phyloP scores from a whole-genome alignment of 2,329 filamentous ascomycete genomes.

The Cladophialophora bantiana region DNA sequence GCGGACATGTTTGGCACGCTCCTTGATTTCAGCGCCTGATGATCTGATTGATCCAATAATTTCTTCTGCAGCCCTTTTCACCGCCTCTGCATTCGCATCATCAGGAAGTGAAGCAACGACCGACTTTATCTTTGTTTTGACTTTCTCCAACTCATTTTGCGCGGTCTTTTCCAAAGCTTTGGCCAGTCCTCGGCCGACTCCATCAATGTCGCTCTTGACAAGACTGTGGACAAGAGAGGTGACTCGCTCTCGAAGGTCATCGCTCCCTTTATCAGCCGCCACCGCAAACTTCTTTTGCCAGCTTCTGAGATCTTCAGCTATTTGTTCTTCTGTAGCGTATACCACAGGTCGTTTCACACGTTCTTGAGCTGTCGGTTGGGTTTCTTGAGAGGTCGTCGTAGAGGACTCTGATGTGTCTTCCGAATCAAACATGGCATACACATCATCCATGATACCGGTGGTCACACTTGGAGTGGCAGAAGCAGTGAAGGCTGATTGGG shows the following conservation, averaged over 20 bases:
- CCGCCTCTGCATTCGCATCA: constrained; percentile 60
- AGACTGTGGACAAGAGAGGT: constrained; percentile 76
- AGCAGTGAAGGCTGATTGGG: constrained; percentile 41
- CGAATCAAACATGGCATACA: constrained; percentile 36
- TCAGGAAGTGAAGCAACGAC: constrained; percentile 64
- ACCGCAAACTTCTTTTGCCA: constrained; percentile 91
- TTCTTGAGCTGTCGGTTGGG: constrained; percentile 32
- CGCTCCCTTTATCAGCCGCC: constrained; percentile 82
- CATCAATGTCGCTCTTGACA: constrained; percentile 68
- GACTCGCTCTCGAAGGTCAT: constrained; percentile 69
- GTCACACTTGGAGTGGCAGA: constrained; percentile 27
- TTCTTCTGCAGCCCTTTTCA: constrained; percentile 60
- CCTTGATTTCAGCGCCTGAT: constrained; percentile 76
- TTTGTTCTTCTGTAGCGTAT: constrained; percentile 57
- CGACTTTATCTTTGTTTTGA: constrained; percentile 72
- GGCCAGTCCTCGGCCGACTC: constrained; percentile 71
- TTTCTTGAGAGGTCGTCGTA: constrained; percentile 42
- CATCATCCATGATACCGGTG: constrained; percentile 23
- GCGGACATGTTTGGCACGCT: constrained; percentile 76
- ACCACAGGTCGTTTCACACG: constrained; percentile 20
- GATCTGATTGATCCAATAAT: constrained; percentile 66
- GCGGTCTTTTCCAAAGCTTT: constrained; percentile 72
- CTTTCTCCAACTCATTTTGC: constrained; percentile 66
- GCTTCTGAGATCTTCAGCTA: constrained; percentile 76
- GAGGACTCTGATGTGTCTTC: constrained; percentile 36